A percentile compares a stretch with the other conserved stretches of the same genome.
Evolutionary conservation across 2,329 filamentous ascomycete species (phyloP).

Genomic region (Lasiodiplodia gonubiensis): DNA sequence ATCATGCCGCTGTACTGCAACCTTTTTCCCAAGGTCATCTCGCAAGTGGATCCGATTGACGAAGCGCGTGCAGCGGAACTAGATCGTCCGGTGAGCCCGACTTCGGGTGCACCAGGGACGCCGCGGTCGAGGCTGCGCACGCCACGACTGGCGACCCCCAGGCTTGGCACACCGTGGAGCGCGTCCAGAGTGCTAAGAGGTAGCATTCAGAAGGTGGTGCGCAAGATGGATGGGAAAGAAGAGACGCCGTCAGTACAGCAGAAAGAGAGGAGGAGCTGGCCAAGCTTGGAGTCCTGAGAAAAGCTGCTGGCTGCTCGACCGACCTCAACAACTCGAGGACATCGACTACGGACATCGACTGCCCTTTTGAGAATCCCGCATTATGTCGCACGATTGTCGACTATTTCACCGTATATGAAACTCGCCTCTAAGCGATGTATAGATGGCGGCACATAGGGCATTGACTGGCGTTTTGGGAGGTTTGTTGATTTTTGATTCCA

Average conservation of each 20-base stretch:
- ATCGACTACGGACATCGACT: neutral
- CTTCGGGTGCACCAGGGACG: neutral
- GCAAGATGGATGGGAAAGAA: neutral
- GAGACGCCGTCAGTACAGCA: slow-evolving; percentile 1
- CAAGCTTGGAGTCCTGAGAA: slow-evolving; percentile 2
- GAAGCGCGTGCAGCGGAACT: neutral
- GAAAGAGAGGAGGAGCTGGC: slow-evolving; percentile 19
- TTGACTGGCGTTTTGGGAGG: slow-evolving; percentile 4
- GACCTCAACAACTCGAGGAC: neutral
- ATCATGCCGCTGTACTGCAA: slow-evolving; percentile 63
- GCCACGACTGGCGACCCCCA: neutral
- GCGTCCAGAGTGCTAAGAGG: neutral
- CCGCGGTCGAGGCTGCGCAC: neutral
- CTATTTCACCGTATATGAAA: neutral
- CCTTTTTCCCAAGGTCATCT: slow-evolving; percentile 52
- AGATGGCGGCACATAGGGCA: slow-evolving; percentile 4
- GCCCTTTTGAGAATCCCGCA: neutral
- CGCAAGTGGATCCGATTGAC: slow-evolving; percentile 57
- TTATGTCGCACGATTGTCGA: neutral
- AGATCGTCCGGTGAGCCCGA: neutral
- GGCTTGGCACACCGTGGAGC: neutral
- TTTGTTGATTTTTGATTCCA: neutral
- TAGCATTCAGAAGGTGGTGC: neutral
- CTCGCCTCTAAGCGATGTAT: neutral
- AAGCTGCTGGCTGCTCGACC: neutral